Evolutionary conservation across 1,284 basidiomycete species (phyloP), one percentile per base, ranked within the genome.

Genomic region (Pseudozyma thailandica): DNA sequence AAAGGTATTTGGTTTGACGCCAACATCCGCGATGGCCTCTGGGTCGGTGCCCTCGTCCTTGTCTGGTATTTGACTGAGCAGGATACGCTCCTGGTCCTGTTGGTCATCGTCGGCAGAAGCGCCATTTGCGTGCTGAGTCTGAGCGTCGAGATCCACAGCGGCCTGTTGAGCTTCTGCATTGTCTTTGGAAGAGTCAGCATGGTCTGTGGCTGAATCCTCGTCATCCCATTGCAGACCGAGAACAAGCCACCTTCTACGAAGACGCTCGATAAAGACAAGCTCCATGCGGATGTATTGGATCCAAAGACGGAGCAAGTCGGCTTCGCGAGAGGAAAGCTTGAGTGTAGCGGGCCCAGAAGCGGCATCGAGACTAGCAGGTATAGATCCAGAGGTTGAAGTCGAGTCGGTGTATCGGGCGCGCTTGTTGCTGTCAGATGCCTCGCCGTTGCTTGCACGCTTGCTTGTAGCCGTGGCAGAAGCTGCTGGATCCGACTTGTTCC

Each of bases 201-300:
- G 9, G 16, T 46, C 33, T 3, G 38, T 26, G 31, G 45, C 16
- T 4, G 20, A 1, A 10, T 18, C 38, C 16, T 63, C 47, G n/a
- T 46, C 46, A 10, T 69, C 65, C 62, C 76, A 72, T 30, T 75
- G 61, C 37, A 92, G 88, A 3, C 91, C 92, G 13, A 92, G 86
- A 6, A 92, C 86, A 44, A 87, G 88, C 92, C 92, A 94, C 39
- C 93, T 86, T 61, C 92, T 85, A 38, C 92, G 85, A 50, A 96
- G 85, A 10, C 89, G 89, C 84, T 96, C 93, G 16, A 93, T 87
- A 83, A 93, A 96, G 3, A 90, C 90, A 8, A 95, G 85, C 83
- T 97, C 94, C 88, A 96, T 92, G 77, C 90, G 90, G 69, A 93
- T 89, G 82, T 94, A 82, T 43, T 81, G 77, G 10, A 77, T 53